These are phyloP conservation scores for Diaporthe nobilis DNA, from an alignment of 2,329 filamentous ascomycete genomes.

Conservation along the genomic window DNA sequence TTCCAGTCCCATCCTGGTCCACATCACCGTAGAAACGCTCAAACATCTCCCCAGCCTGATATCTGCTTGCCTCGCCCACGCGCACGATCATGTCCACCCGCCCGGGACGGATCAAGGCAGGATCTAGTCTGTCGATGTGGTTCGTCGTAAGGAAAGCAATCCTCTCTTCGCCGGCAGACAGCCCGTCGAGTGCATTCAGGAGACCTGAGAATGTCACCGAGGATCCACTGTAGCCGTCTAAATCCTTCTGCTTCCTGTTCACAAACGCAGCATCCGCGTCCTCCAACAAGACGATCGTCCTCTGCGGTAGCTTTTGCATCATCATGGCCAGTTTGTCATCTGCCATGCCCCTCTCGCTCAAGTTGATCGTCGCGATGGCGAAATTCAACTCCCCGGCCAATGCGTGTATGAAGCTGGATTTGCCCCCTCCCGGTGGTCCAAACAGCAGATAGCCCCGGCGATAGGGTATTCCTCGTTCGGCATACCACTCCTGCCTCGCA, in stretches of 20 bases:
- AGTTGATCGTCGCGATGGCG: slow-evolving; percentile 91
- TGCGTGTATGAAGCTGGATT: slow-evolving; percentile 96
- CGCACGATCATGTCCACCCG: slow-evolving; percentile 94
- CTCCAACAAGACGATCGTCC: slow-evolving; percentile 87
- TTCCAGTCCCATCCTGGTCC: slow-evolving; percentile 74
- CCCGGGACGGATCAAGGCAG: slow-evolving; percentile 90
- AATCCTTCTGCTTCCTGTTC: slow-evolving; percentile 82
- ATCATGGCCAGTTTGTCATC: slow-evolving; percentile 91
- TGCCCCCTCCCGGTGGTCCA: slow-evolving; percentile 91
- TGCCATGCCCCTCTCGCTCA: slow-evolving; percentile 90
- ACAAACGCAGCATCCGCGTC: slow-evolving; percentile 93
- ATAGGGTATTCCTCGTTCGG: slow-evolving; percentile 95
- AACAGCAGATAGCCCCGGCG: slow-evolving; percentile 90
- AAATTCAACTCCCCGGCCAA: slow-evolving; percentile 94
- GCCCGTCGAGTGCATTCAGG: slow-evolving; percentile 87
- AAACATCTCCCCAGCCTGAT: slow-evolving; percentile 91
- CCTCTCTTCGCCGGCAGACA: slow-evolving; percentile 94
- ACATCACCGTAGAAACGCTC: slow-evolving; percentile 93
- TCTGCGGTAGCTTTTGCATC: slow-evolving; percentile 85
- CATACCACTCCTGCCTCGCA: slow-evolving; percentile 85
- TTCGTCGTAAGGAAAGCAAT: slow-evolving; percentile 97
- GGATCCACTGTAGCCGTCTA: slow-evolving; percentile 87
- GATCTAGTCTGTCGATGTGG: slow-evolving; percentile 89
- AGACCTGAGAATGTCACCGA: slow-evolving; percentile 96
- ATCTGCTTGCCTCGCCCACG: slow-evolving; percentile 87